Percentiles rank a stretch among this genome's conserved stretches.
phyloP scores from a whole-genome alignment of 1,139 yeast species.

The Protomyces inouyei region DNA sequence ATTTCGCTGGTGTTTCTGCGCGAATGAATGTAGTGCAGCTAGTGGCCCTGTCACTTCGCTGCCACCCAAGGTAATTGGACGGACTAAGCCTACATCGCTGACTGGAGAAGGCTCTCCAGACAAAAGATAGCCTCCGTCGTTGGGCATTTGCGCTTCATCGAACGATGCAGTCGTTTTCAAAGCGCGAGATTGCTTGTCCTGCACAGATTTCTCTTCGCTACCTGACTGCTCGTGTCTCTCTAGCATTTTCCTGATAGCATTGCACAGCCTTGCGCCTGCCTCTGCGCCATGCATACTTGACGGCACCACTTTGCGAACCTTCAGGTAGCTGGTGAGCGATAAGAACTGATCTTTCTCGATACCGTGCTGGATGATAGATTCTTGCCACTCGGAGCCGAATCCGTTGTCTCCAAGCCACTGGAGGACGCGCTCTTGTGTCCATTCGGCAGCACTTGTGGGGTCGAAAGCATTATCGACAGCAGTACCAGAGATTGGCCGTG shows the following conservation, averaged over 20 bases:
- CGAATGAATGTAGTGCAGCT: too few relatives aligned
- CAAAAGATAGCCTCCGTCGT: not conserved
- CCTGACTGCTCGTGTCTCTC: conserved; percentile 14
- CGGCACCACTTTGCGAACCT: conserved; percentile 22
- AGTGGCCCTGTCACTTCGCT: not conserved
- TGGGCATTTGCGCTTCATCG: not conserved
- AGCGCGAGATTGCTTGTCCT: not conserved
- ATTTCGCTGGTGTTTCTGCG: not conserved
- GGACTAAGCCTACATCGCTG: not conserved
- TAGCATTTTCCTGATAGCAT: conserved; percentile 21
- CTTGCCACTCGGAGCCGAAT: conserved; percentile 24
- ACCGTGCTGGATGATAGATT: not conserved
- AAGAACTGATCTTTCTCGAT: conserved; percentile 12
- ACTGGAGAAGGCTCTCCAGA: not conserved
- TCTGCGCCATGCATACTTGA: conserved; percentile 1
- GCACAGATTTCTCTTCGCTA: not conserved
- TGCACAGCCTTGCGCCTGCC: conserved; percentile 22
- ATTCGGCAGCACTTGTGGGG: conserved; percentile 5
- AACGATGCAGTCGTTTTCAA: not conserved
- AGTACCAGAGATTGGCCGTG: not conserved
- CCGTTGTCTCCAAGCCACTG: conserved; percentile 9
- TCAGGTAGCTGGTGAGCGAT: conserved; percentile 17
- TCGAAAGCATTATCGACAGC: not conserved
- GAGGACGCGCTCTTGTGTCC: conserved; percentile 10
- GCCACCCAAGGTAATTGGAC: not conserved